Evolutionary conservation across 306 rosid species (phyloP), one percentile per base, ranked within the genome.

Genomic region (Hippophae tibetana): DNA sequence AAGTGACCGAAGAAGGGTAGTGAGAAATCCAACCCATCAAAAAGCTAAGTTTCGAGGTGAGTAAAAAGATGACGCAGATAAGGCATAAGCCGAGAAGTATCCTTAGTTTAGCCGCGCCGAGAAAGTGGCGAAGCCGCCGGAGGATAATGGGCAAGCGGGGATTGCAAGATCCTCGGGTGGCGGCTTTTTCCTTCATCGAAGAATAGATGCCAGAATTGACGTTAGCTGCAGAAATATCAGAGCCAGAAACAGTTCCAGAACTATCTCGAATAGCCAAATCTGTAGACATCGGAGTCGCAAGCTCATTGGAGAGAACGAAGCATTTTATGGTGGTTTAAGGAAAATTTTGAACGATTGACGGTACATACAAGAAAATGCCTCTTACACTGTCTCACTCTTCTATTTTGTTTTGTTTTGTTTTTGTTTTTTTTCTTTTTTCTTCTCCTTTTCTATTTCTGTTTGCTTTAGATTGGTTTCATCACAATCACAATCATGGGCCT

Each of bases 161-260:
- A 9, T 40, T 48, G 47, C 63, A 75, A 18, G 50, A 70, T 40
- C 77, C 60, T 44, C 83, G 73, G 49, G 62, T 61, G 49, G 81
- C 70, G 48, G 89, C 81, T 70, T 79, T 83, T 66, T 66, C 77
- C 71, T 79, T 83, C 56, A 83, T 82, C 60, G 85, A 81, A 52
- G 86, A 83, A 68, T 76, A 23, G 7, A 79, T 9, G 43, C 73
- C 68, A 51, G 65, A 80, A 56, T 10, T 66, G 1, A 18, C 67
- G 2, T 65, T 58, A 42, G 48, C 27, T 38, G 59, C 49, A 44
- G 31, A 40, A 4, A 13, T 66, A 42, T 61, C 40, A 0, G 62
- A 47, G n/a, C 5, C 52, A 10, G 53, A 31, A 1, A 23, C 23
- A 53, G 46, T 43, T 6, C 6, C 47, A 50, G 58, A 52, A 10